Evolutionary conservation across 306 rosid genomes (phyloP).

Genomic region (Quercus robur): DNA sequence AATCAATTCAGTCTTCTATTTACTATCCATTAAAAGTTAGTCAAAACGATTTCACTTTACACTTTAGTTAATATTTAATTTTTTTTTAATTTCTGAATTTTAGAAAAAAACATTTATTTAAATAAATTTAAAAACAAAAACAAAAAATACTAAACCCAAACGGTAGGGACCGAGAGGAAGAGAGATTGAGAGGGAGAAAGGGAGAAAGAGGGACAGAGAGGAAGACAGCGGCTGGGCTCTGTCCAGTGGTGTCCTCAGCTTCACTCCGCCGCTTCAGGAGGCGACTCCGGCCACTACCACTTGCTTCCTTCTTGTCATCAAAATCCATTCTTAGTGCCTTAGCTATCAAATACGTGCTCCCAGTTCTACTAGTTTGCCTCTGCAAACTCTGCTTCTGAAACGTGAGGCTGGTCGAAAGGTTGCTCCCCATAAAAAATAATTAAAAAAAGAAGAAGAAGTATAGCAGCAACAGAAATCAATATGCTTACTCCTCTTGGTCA

Average conservation of each 20-base stretch:
- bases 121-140: no score
- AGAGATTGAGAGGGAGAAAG: no score
- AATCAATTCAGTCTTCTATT: fast-evolving
- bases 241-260: no score
- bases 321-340: conserved; percentile 47
- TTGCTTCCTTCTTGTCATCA: conserved; percentile 13
- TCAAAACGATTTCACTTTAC: fast-evolving
- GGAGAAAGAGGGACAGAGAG: no score
- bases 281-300: conserved; percentile 5
- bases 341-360: conserved; percentile 38
- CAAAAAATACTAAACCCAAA: no score
- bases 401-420: conserved; percentile 34
- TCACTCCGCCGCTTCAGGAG: no score
- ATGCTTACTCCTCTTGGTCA: not conserved
- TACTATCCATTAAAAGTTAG: no score
- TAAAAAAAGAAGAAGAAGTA: not conserved
- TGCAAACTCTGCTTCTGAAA: conserved; percentile 25
- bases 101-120: no score
- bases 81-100: no score
- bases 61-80: no score
- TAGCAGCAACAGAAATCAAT: conserved; percentile 17
- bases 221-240: no score
- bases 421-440: conserved; percentile 20
- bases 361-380: conserved; percentile 20
- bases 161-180: no score